A percentile compares a stretch with the other conserved stretches of the same genome.
Conservation (phyloP, 495 filamentous ascomycete genomes). For the Trichoderma orchidacearum region DNA sequence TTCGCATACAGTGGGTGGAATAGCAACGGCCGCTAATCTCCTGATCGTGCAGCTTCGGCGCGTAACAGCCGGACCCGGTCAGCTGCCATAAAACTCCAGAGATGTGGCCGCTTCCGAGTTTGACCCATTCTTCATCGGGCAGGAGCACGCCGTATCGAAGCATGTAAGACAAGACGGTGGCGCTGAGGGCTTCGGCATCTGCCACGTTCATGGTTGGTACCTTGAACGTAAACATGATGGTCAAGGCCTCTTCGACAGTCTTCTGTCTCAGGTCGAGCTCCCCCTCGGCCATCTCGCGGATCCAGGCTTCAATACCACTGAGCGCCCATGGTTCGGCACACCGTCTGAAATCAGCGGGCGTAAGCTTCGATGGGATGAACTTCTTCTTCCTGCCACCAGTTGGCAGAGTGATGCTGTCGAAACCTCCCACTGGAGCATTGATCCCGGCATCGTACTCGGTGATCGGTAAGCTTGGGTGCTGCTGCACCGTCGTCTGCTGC, state of each 20-base stretch:
- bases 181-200: constrained; percentile 80
- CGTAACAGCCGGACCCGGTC: constrained; percentile 86
- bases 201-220: constrained; percentile 98
- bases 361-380: constrained; percentile 81
- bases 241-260: constrained; percentile 71
- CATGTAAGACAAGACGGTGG: constrained; percentile 72
- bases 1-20: constrained; percentile 84
- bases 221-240: constrained; percentile 86
- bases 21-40: constrained; percentile 74
- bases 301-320: constrained; percentile 75
- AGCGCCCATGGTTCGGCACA: constrained; percentile 90
- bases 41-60: constrained; percentile 63
- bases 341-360: constrained; percentile 67
- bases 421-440: constrained; percentile 37
- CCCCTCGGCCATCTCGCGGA: constrained; percentile 77
- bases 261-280: constrained; percentile 68
- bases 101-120: constrained; percentile 61
- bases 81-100: constrained; percentile 88
- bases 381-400: constrained; percentile 52
- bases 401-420: constrained; percentile 61
- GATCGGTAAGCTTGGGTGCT: constrained; percentile 31
- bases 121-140: constrained; percentile 95
- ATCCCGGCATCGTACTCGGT: constrained; percentile 37
- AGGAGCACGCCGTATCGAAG: constrained; percentile 62
- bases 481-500: constrained; percentile 40